Conservation (phyloP, 305 asterid species). For the Rubia tinctorum region DNA sequence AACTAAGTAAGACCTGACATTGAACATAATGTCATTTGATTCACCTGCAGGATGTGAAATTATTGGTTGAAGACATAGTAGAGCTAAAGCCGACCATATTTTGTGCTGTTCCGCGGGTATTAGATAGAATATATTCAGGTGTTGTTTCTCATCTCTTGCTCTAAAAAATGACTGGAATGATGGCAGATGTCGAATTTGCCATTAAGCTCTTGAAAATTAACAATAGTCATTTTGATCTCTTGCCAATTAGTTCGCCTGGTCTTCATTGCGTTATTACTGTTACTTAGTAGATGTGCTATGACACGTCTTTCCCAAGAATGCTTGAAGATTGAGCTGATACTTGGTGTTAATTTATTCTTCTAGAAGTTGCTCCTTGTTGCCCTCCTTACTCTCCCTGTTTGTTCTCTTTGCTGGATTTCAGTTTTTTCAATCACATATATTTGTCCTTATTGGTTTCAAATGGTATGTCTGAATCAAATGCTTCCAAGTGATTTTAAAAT, state of each 20-base stretch:
- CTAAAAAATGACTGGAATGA: background rate
- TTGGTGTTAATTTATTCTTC: too few species aligned
- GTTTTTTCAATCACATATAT: too few species aligned
- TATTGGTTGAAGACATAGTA: conserved; percentile 64
- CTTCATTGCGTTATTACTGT: background rate
- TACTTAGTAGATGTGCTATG: background rate
- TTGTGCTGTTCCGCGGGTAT: conserved; percentile 79
- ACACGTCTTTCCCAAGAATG: background rate
- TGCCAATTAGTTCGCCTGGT: background rate
- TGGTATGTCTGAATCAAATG: background rate
- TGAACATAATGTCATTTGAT: background rate
- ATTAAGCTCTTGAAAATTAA: conserved; percentile 55
- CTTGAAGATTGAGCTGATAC: background rate
- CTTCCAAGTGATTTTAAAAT: background rate
- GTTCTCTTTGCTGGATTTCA: conserved; percentile 1
- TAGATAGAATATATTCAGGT: conserved; percentile 86
- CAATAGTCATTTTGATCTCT: background rate
- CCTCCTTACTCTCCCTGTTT: background rate
- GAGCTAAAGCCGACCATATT: conserved; percentile 72
- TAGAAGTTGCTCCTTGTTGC: too few species aligned
- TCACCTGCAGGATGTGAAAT: conserved; percentile 55
- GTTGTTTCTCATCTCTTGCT: conserved; percentile 4
- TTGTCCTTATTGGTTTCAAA: conserved; percentile 6
- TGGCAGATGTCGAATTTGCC: background rate
- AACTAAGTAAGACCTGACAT: background rate